Evolutionary conservation across 352 stramenopile species (phyloP).

Genomic region (Phytophthora nicotianae): DNA sequence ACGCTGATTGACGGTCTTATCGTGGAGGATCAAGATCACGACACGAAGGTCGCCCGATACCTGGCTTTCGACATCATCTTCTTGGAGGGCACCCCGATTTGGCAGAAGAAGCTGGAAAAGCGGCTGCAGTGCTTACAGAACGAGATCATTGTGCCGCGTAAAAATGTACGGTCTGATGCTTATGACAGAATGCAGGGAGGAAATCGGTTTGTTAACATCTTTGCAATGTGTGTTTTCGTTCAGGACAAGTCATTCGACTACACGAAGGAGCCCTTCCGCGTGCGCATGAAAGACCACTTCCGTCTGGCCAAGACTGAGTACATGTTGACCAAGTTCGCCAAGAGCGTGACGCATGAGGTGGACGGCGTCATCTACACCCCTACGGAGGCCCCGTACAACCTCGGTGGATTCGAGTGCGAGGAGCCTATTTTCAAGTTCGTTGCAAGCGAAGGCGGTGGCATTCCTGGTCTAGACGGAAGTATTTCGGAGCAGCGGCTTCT

Average conservation of each 20-base stretch:
- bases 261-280: constrained; percentile 80
- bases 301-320: constrained; percentile 87
- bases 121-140: constrained; percentile 89
- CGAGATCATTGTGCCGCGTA: constrained; percentile 86
- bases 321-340: constrained; percentile 86
- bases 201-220: constrained; percentile 1
- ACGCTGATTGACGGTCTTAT: constrained; percentile 88
- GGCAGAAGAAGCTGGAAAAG: constrained; percentile 90
- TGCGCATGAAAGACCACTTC: constrained; percentile 92
- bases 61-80: constrained; percentile 87
- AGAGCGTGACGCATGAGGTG: constrained; percentile 85
- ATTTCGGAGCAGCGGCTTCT: constrained; percentile 81
- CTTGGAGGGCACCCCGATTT: constrained; percentile 77
- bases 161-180: constrained; percentile 59
- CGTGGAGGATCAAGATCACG: constrained; percentile 85
- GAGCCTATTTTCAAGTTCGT: constrained; percentile 91
- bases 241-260: constrained; percentile 84
- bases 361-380: constrained; percentile 89
- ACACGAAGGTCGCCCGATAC: constrained; percentile 75
- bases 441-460: constrained; percentile 80
- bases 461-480: constrained; percentile 81
- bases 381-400: constrained; percentile 83
- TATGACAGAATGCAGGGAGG: not conserved
- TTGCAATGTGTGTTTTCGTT: not conserved
- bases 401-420: constrained; percentile 84